These are phyloP conservation scores for Fraxinus nigra DNA, from an alignment of 305 asterid genomes.

Conservation along the genomic window DNA sequence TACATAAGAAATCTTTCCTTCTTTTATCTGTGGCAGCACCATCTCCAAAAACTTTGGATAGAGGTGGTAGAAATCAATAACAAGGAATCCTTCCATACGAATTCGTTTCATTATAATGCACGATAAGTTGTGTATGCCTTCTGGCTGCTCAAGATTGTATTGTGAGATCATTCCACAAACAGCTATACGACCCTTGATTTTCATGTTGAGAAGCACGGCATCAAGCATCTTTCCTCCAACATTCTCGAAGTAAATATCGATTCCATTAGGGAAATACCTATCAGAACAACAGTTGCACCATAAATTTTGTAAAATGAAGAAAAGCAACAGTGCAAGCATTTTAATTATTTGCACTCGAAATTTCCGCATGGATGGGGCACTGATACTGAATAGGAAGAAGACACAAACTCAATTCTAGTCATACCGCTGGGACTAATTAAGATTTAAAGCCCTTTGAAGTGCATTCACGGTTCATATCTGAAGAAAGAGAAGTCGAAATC, in stretches of 20 bases:
- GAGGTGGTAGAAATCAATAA: slow-evolving; percentile 36
- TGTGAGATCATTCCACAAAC: slow-evolving; percentile 72
- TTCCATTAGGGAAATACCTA: slow-evolving; percentile 58
- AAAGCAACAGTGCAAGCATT: background rate
- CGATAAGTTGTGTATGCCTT: slow-evolving; percentile 43
- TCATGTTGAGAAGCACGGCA: slow-evolving; percentile 64
- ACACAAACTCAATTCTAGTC: background rate
- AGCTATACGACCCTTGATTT: slow-evolving; percentile 45
- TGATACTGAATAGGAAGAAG: background rate
- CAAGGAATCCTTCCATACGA: slow-evolving; percentile 56
- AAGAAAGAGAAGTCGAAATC: background rate
- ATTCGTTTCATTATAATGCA: slow-evolving; percentile 37
- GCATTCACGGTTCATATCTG: background rate
- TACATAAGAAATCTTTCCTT: slow-evolving; percentile 44
- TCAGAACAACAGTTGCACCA: background rate
- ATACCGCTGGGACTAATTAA: background rate
- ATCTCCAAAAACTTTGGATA: slow-evolving; percentile 47
- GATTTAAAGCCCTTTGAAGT: background rate
- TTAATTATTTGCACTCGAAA: background rate
- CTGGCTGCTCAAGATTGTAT: slow-evolving; percentile 51
- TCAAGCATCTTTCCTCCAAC: slow-evolving; percentile 79
- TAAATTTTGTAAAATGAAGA: too few relatives aligned
- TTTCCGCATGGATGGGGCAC: too few relatives aligned
- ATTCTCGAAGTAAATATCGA: slow-evolving; percentile 64
- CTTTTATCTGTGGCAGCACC: slow-evolving; percentile 46